These are phyloP conservation scores for Thelonectria olida DNA, from an alignment of 2,329 filamentous ascomycete species.

Conservation along the genomic window DNA sequence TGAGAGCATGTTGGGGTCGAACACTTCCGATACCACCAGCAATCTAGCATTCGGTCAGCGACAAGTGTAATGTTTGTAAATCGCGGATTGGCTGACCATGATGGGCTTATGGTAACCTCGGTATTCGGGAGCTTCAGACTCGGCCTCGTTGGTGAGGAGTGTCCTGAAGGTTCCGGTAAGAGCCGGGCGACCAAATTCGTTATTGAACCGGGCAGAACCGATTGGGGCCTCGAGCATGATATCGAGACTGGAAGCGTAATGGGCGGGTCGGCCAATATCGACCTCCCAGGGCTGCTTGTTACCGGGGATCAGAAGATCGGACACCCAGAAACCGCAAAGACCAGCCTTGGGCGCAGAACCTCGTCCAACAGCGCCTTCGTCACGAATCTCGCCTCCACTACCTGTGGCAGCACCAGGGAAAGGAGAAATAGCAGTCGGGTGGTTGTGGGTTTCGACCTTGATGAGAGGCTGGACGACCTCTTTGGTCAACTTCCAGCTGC, in stretches of 20 bases:
- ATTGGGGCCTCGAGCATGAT: constrained; percentile 99
- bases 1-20: constrained; percentile 88
- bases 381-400: constrained; percentile 93
- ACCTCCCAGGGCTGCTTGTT: constrained; percentile 88
- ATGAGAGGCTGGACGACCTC: constrained; percentile 88
- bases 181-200: constrained; percentile 93
- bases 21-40: constrained; percentile 95
- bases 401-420: constrained; percentile 94
- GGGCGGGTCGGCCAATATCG: constrained; percentile 86
- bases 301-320: constrained; percentile 89
- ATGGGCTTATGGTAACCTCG: constrained; percentile 98
- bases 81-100: constrained; percentile 62
- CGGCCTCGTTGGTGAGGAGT: constrained; percentile 70
- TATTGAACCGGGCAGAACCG: constrained; percentile 95
- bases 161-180: constrained; percentile 93
- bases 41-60: constrained; percentile 55
- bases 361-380: constrained; percentile 92
- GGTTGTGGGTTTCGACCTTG: constrained; percentile 98
- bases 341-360: constrained; percentile 95
- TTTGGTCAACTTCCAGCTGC: constrained; percentile 87
- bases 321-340: constrained; percentile 92
- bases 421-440: constrained; percentile 94
- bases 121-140: constrained; percentile 67
- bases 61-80: neutral
- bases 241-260: constrained; percentile 93